Percentiles rank a stretch among this genome's conserved stretches.
Evolutionary conservation across 2,329 filamentous ascomycete genomes (phyloP).

Genomic region (Talaromyces verruculosus): DNA sequence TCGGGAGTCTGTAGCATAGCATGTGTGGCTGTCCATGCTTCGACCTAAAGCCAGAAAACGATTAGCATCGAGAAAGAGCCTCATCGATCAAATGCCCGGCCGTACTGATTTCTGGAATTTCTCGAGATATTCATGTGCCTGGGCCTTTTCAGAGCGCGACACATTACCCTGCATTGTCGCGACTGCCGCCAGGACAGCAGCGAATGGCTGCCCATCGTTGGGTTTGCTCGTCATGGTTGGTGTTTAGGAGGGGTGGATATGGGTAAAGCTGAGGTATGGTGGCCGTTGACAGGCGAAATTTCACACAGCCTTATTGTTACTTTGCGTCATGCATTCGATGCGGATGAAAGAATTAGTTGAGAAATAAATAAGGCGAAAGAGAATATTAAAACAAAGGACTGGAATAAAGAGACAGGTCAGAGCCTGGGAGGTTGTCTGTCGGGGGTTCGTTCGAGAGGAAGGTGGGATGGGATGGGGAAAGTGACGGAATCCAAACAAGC

Average conservation of each 20-base stretch:
- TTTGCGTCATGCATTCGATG: slow-evolving; percentile 17
- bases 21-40: slow-evolving; percentile 88
- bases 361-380: not conserved
- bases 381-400: not conserved
- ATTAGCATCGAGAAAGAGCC: not conserved
- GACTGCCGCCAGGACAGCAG: slow-evolving; percentile 83
- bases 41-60: slow-evolving; percentile 57
- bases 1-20: slow-evolving; percentile 76
- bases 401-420: slow-evolving; percentile 18
- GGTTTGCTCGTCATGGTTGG: slow-evolving; percentile 65
- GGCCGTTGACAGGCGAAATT: slow-evolving; percentile 10
- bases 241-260: slow-evolving; percentile 19
- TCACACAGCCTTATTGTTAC: slow-evolving; percentile 5
- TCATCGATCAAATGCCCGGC: slow-evolving; percentile 28
- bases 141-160: slow-evolving; percentile 78
- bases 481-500: slow-evolving; percentile 26
- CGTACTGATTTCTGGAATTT: slow-evolving; percentile 96
- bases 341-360: not conserved
- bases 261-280: slow-evolving; percentile 12
- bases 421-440: slow-evolving; percentile 26
- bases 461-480: slow-evolving; percentile 13
- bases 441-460: slow-evolving; percentile 25
- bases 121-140: slow-evolving; percentile 87
- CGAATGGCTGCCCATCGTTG: slow-evolving; percentile 68
- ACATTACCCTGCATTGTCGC: slow-evolving; percentile 85